Percentiles rank a stretch among this genome's conserved stretches.
phyloP scores from a whole-genome alignment of 2,329 filamentous ascomycete genomes.

The Colletotrichum tofieldiae region DNA sequence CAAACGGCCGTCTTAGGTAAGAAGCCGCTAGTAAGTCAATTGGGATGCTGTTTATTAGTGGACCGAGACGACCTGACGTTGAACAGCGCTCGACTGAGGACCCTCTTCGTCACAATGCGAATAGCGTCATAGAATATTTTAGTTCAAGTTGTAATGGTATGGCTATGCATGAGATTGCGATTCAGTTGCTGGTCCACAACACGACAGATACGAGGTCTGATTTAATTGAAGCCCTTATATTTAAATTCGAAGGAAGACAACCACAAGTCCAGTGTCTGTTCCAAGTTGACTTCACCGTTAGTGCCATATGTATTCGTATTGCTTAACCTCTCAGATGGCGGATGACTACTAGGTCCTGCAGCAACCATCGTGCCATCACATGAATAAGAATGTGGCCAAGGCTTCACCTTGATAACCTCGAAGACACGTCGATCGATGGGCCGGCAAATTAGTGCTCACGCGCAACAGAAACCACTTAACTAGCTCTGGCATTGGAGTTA shows the following conservation, averaged over 20 bases:
- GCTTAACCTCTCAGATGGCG: too few relatives aligned
- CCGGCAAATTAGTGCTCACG: too few relatives aligned
- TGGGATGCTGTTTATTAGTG: background rate
- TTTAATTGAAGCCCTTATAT: background rate
- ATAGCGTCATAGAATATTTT: background rate
- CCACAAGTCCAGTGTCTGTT: background rate
- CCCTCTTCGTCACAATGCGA: background rate
- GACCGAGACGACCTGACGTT: background rate
- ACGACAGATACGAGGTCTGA: background rate
- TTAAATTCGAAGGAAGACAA: background rate
- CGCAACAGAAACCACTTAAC: background rate
- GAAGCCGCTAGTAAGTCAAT: background rate
- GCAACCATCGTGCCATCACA: background rate
- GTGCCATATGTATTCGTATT: background rate
- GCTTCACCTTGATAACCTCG: background rate
- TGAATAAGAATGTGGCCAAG: too few relatives aligned
- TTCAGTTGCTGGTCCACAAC: too few relatives aligned
- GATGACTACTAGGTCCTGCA: background rate
- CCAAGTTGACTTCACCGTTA: too few relatives aligned
- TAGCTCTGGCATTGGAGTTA: background rate
- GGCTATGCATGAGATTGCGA: background rate
- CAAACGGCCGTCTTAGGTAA: slow-evolving; percentile 8
- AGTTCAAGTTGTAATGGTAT: background rate
- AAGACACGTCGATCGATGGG: background rate
- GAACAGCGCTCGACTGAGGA: background rate